Percentiles rank a stretch among this genome's conserved stretches.
Conservation (phyloP, 768 basidiomycete species). For the Boletus coccyginus region DNA sequence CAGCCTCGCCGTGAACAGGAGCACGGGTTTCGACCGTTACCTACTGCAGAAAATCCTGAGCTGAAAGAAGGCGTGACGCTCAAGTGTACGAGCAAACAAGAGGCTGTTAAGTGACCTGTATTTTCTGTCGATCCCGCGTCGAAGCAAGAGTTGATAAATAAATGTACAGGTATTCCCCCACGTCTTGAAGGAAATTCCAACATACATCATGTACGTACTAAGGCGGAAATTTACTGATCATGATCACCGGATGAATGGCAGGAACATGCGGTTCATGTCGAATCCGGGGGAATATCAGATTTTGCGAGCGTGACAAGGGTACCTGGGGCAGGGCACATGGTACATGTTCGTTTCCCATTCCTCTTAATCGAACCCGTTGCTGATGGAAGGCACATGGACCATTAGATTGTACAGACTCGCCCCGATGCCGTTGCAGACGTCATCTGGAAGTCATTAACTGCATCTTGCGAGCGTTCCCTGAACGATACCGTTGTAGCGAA, state of each 20-base stretch:
- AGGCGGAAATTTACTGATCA: not conserved
- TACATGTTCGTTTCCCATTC: too few species aligned
- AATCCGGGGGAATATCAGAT: not conserved
- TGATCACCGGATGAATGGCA: not conserved
- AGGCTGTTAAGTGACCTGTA: not conserved
- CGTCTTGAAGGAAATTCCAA: not conserved
- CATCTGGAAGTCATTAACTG: not conserved
- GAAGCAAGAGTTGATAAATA: too few species aligned
- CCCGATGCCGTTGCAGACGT: slow-evolving; percentile 1
- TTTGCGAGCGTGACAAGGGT: not conserved
- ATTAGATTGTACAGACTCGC: not conserved
- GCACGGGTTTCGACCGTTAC: slow-evolving; percentile 5
- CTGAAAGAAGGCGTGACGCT: slow-evolving; percentile 1
- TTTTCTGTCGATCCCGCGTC: too few species aligned
- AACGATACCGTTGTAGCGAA: too few species aligned
- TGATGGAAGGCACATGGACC: not conserved
- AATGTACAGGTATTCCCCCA: not conserved
- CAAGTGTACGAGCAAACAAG: slow-evolving; percentile 4
- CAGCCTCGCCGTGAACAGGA: not conserved
- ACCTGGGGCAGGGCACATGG: slow-evolving; percentile 5
- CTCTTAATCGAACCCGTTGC: not conserved
- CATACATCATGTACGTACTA: not conserved
- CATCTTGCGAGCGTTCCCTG: too few species aligned
- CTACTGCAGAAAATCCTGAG: slow-evolving; percentile 3
- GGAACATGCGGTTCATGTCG: not conserved